phyloP scores from a whole-genome alignment of 805 yeast species.

The Lipomyces japonicus region DNA sequence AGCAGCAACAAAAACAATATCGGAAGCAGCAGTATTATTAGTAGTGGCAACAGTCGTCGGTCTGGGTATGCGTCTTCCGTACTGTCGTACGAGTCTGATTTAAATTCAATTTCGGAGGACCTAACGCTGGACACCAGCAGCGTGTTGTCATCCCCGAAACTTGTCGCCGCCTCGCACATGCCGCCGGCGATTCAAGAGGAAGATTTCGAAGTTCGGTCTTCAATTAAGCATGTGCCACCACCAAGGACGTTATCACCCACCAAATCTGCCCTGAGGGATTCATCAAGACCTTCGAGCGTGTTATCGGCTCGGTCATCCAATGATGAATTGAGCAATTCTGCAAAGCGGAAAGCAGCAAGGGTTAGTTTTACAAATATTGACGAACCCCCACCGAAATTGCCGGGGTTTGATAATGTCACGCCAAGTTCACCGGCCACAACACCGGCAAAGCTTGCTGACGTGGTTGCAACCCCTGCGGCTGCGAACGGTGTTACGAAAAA shows the following conservation, averaged over 20 bases:
- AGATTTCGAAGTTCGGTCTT: not conserved
- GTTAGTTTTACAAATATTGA: constrained; percentile 10
- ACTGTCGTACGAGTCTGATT: constrained; percentile 21
- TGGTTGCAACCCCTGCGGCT: not conserved
- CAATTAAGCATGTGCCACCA: constrained; percentile 11
- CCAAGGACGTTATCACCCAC: constrained; percentile 15
- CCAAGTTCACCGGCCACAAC: too few relatives aligned
- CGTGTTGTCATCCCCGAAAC: constrained; percentile 2
- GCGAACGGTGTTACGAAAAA: not conserved
- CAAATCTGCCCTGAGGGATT: constrained; percentile 16
- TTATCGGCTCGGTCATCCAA: constrained; percentile 12
- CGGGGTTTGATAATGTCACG: too few relatives aligned
- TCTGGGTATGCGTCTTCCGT: constrained; percentile 23
- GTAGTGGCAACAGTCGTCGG: not conserved
- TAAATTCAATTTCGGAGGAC: constrained; percentile 23
- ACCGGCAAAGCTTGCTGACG: too few relatives aligned
- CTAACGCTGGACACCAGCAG: constrained; percentile 10
- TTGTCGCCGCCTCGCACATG: not conserved
- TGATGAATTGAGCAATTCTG: constrained; percentile 1
- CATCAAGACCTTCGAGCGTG: constrained; percentile 17
- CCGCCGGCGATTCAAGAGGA: constrained; percentile 23
- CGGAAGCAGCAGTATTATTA: not conserved
- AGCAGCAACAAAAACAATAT: not conserved
- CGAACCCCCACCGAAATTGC: too few relatives aligned
- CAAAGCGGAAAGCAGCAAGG: constrained; percentile 12